A percentile compares a stretch with the other conserved stretches of the same genome.
phyloP scores from a whole-genome alignment of 2,329 filamentous ascomycete genomes.

The Davidsoniella virescens region DNA sequence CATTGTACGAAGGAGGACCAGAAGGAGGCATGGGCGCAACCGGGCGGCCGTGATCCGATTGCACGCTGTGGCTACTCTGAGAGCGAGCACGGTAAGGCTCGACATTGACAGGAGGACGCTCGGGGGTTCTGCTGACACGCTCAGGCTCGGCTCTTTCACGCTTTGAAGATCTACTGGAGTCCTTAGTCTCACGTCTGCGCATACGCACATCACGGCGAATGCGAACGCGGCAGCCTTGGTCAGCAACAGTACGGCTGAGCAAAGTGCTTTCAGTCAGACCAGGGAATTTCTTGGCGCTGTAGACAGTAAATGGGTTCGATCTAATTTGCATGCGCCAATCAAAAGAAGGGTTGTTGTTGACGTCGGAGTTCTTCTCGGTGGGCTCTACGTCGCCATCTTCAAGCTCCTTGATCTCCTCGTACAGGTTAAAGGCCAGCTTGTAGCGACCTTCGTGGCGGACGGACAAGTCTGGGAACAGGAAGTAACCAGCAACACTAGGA shows the following conservation, averaged over 20 bases:
- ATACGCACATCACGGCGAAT: constrained; percentile 90
- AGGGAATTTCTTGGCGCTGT: constrained; percentile 96
- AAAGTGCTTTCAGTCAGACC: constrained; percentile 78
- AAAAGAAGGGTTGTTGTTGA: constrained; percentile 39
- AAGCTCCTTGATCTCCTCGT: constrained; percentile 78
- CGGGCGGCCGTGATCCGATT: constrained; percentile 13
- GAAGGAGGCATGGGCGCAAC: constrained; percentile 1
- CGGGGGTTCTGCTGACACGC: constrained; percentile 23
- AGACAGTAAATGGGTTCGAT: constrained; percentile 74
- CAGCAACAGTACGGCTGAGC: constrained; percentile 78
- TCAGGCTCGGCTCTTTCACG: constrained; percentile 45
- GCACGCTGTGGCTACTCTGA: constrained; percentile 40
- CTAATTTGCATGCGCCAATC: constrained; percentile 83
- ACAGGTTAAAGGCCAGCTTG: constrained; percentile 78
- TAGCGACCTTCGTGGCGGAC: constrained; percentile 92
- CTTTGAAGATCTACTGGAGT: constrained; percentile 24
- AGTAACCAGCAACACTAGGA: constrained; percentile 67
- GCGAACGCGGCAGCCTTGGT: constrained; percentile 91
- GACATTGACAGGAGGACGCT: constrained; percentile 8
- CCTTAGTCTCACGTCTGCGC: constrained; percentile 65
- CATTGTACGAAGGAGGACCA: constrained; percentile 1
- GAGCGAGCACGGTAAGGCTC: constrained; percentile 35
- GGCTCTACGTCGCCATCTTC: constrained; percentile 54
- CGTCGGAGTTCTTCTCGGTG: constrained; percentile 20
- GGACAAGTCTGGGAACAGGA: constrained; percentile 92